These are phyloP conservation scores for Talaromyces sp. DNA, from an alignment of 2,329 filamentous ascomycete genomes.

Conservation along the genomic window DNA sequence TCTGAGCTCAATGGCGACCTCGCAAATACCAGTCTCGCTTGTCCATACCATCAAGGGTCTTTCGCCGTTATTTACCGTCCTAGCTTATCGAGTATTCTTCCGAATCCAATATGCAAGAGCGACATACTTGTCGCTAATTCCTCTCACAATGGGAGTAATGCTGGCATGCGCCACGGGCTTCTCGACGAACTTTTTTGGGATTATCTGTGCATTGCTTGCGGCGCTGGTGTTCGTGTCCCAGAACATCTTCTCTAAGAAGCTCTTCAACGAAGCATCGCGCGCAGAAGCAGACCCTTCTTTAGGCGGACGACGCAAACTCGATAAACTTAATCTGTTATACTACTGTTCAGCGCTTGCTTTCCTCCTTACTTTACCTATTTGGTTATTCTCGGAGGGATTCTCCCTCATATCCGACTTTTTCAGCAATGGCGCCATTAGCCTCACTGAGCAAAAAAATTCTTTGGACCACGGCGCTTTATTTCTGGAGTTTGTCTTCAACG, in stretches of 20 bases:
- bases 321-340: constrained; percentile 94
- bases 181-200: constrained; percentile 82
- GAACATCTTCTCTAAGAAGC: constrained; percentile 96
- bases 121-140: constrained; percentile 86
- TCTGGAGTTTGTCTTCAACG: constrained; percentile 95
- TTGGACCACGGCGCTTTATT: constrained; percentile 59
- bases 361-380: constrained; percentile 80
- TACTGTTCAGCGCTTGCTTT: constrained; percentile 97
- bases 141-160: constrained; percentile 90
- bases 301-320: constrained; percentile 69
- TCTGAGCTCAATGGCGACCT: constrained; percentile 87
- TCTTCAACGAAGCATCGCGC: constrained; percentile 90
- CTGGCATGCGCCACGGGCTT: constrained; percentile 92
- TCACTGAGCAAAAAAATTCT: constrained; percentile 72
- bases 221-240: constrained; percentile 94
- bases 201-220: constrained; percentile 82
- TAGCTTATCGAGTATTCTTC: constrained; percentile 87
- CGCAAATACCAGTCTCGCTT: constrained; percentile 90
- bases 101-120: constrained; percentile 80
- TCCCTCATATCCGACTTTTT: constrained; percentile 73
- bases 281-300: constrained; percentile 70
- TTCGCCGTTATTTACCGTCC: constrained; percentile 89
- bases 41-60: constrained; percentile 98
- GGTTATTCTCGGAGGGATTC: constrained; percentile 88
- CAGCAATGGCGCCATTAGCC: constrained; percentile 72